These are phyloP conservation scores for Candida mesenterica DNA, from an alignment of 1,139 yeast species.

Conservation along the genomic window DNA sequence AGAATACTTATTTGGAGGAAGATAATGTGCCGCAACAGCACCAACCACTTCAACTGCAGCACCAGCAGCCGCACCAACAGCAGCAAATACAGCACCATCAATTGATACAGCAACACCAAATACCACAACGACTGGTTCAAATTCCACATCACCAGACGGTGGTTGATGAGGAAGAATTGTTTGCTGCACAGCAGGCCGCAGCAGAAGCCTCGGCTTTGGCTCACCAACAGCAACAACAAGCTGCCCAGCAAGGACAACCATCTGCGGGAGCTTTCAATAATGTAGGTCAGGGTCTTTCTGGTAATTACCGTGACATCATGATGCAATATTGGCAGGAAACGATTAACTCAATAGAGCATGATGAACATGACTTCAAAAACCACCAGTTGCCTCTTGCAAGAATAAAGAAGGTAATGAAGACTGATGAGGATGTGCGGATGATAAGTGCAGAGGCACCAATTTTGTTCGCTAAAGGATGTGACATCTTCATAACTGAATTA, in stretches of 20 bases:
- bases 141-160: slow-evolving; percentile 12
- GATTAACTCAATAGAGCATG: slow-evolving; percentile 85
- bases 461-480: slow-evolving; percentile 95
- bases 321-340: slow-evolving; percentile 97
- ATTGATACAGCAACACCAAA: background rate
- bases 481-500: slow-evolving; percentile 89
- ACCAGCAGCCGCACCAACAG: background rate
- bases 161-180: slow-evolving; percentile 18
- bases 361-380: slow-evolving; percentile 87
- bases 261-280: slow-evolving; percentile 79
- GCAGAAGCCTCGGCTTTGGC: slow-evolving; percentile 48
- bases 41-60: slow-evolving; percentile 3
- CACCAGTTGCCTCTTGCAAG: slow-evolving; percentile 94
- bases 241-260: slow-evolving; percentile 38
- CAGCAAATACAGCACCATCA: background rate
- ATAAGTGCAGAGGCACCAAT: slow-evolving; percentile 98
- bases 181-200: slow-evolving; percentile 44
- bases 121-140: background rate
- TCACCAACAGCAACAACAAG: slow-evolving; percentile 10
- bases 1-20: slow-evolving; percentile 15
- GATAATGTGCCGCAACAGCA: slow-evolving; percentile 13
- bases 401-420: slow-evolving; percentile 94
- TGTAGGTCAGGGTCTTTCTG: slow-evolving; percentile 89
- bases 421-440: slow-evolving; percentile 97
- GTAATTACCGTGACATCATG: slow-evolving; percentile 82